phyloP scores from a whole-genome alignment of 2,329 filamentous ascomycete genomes.

The Trichoderma sp. region DNA sequence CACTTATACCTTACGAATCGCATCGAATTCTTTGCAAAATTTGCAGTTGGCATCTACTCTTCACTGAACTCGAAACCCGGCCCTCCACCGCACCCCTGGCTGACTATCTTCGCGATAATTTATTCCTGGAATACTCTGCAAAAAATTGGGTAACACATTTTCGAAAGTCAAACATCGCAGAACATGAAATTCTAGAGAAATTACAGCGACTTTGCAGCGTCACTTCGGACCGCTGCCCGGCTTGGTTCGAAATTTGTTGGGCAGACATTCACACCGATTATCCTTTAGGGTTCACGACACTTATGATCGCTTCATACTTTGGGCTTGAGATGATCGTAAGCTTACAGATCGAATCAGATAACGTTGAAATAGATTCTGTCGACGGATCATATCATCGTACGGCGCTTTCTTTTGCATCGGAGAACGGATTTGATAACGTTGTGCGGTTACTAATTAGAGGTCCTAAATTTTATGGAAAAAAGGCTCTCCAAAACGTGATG shows the following conservation, averaged over 20 bases:
- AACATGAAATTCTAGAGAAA: neutral
- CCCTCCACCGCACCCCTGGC: too few species aligned
- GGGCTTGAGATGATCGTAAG: neutral
- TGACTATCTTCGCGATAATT: too few species aligned
- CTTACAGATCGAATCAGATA: neutral
- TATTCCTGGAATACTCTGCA: neutral
- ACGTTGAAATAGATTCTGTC: neutral
- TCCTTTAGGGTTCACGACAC: neutral
- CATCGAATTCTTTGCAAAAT: neutral
- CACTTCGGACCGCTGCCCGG: fast-evolving
- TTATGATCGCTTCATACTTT: neutral
- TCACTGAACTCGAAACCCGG: neutral
- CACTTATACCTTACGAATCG: neutral
- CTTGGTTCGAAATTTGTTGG: neutral
- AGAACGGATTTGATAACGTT: neutral
- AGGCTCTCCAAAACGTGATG: neutral
- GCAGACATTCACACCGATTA: neutral
- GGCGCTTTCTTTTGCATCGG: neutral
- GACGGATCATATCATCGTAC: neutral
- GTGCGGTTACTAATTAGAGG: neutral
- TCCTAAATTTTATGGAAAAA: neutral
- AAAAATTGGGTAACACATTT: neutral
- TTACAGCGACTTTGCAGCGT: neutral
- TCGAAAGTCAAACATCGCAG: neutral
- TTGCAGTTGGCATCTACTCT: neutral